Base-by-base conservation (phyloP, 2,329 filamentous ascomycete species). In the Metarhizium anisopliae region DNA sequence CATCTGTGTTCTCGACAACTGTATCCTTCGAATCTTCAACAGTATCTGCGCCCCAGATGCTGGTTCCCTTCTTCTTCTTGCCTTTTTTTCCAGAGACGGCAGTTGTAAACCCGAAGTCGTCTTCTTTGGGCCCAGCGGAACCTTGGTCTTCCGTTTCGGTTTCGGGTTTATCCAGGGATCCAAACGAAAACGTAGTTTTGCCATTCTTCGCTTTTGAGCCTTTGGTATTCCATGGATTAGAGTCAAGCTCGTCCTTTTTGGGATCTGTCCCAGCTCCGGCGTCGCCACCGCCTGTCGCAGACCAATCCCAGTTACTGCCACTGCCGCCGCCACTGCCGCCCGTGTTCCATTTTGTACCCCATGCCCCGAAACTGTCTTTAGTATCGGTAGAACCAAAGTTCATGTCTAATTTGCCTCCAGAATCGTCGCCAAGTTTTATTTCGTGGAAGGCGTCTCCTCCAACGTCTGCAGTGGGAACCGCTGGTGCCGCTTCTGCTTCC, bases 361-460 rank as follows among this genome's bases (percentile, higher is more conserved):
- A 87, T 43, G 74, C 71, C 51, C 82, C 77, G 61, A 87, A 78
- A 45, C 64, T 58, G 43, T 68, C 65, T 60, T 79, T 79, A 13
- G 66, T 65, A 42, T 74, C 73, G 29, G 72, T 70, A n/a, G 72
- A 67, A 52, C 77, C 78, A 62, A 84, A 77, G 58, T 74, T 78
- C 14, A 83, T 65, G 59, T 84, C 80, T 6, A 83, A 65, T 55
- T 81, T 80, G 1, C 82, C 80, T n/a, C 73, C 76, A 30, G 71
- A 65, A 55, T 86, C 83, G 60, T 84, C 79, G n/a, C 67, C 67
- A 30, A 90, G 69, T 63, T 83, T 87, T 60, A 90, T 83, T 32
- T 89, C 85, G 49, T 87, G 78, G 61, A 89, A 89, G 6, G 67
- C 61, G 52, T 70, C 69, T n/a, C 77, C 71, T 55, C 80, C 78